Conservation (phyloP, 2,329 filamentous ascomycete species). For the Curvularia eragrostidis region DNA sequence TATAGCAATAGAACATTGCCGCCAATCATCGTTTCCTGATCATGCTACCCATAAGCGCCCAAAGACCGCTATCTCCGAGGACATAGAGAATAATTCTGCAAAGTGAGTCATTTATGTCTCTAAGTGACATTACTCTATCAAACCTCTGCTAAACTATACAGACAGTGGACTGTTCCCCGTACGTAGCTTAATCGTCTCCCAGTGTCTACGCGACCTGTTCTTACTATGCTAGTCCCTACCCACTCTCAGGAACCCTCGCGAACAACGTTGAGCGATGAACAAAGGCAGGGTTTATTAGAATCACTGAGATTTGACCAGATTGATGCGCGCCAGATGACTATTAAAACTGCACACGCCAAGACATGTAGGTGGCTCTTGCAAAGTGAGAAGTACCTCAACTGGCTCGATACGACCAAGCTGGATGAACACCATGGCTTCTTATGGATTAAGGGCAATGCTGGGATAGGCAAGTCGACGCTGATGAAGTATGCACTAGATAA, state of each 20-base stretch:
- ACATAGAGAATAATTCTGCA: too few relatives aligned
- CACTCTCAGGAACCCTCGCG: neutral
- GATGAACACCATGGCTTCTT: constrained; percentile 51
- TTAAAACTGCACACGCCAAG: constrained; percentile 48
- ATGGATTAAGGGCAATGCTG: constrained; percentile 55
- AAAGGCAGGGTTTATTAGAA: constrained; percentile 34
- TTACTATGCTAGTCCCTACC: neutral
- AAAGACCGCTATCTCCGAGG: too few relatives aligned
- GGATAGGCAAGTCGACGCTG: constrained; percentile 53
- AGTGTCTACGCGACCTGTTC: neutral
- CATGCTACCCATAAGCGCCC: too few relatives aligned
- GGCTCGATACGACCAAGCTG: constrained; percentile 44
- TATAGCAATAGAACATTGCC: too few relatives aligned
- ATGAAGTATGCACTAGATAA: constrained; percentile 46
- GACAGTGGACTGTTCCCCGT: too few relatives aligned
- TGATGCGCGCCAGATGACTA: constrained; percentile 46
- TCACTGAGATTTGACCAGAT: constrained; percentile 51
- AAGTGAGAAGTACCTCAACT: constrained; percentile 45
- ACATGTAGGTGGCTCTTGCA: constrained; percentile 55
- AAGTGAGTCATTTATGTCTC: too few relatives aligned
- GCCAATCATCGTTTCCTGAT: too few relatives aligned
- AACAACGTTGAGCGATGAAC: constrained; percentile 4
- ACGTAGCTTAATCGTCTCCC: constrained; percentile 1
- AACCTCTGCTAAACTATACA: too few relatives aligned
- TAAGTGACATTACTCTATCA: too few relatives aligned